These are phyloP conservation scores for Candida manassasensis DNA, from an alignment of 805 yeast genomes.

Conservation along the genomic window DNA sequence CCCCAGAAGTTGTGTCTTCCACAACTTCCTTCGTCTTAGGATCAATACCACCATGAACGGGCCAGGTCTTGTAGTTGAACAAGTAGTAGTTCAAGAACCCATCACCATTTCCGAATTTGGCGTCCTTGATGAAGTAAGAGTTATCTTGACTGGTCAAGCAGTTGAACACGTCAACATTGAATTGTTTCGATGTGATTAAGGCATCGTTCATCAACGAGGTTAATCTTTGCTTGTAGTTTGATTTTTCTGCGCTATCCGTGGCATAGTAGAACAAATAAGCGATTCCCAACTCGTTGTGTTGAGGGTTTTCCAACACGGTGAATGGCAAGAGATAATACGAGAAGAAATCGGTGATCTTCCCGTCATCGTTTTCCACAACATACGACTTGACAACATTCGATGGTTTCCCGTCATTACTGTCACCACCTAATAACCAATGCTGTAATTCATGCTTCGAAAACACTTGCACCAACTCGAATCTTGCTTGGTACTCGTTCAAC, in stretches of 20 bases:
- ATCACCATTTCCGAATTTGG: conserved; percentile 91
- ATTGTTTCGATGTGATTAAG: conserved; percentile 62
- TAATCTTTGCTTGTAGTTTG: conserved; percentile 54
- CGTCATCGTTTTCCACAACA: conserved; percentile 65
- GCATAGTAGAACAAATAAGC: conserved; percentile 93
- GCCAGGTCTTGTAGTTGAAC: conserved; percentile 83
- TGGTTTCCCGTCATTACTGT: conserved; percentile 13
- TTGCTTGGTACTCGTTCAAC: conserved; percentile 56
- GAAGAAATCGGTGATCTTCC: conserved; percentile 78
- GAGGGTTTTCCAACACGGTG: conserved; percentile 63
- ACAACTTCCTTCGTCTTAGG: conserved; percentile 49
- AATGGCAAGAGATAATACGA: conserved; percentile 89
- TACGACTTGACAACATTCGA: conserved; percentile 66
- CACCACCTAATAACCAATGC: conserved; percentile 75
- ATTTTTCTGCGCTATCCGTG: conserved; percentile 53
- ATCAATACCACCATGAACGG: conserved; percentile 76
- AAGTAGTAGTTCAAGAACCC: conserved; percentile 87
- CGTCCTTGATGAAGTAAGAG: conserved; percentile 69
- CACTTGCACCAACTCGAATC: conserved; percentile 69
- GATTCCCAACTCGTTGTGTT: conserved; percentile 66
- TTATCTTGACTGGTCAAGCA: conserved; percentile 91
- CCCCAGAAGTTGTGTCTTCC: conserved; percentile 60
- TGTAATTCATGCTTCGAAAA: conserved; percentile 64
- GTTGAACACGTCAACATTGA: conserved; percentile 84
- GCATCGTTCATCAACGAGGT: conserved; percentile 64